Evolutionary conservation across 2,329 filamentous ascomycete species (phyloP), one percentile per base, ranked within the genome.

Genomic region (Exophiala viscosa): DNA sequence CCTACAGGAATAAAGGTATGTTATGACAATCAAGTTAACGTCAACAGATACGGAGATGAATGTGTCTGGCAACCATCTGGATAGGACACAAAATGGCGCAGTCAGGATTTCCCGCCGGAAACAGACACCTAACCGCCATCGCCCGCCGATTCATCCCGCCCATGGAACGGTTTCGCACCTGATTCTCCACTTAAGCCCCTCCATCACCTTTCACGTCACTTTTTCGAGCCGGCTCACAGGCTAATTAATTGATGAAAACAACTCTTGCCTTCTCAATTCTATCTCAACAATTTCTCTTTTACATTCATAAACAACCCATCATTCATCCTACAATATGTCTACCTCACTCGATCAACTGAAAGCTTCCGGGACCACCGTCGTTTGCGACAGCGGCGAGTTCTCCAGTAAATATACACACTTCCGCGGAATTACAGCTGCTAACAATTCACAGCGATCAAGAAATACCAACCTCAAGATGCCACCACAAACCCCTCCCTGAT

Each of bases 391-490:
- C 75, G 93, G 91, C 80, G 86, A 90, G 78, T 89, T 89, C 75
- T 83, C 82, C 68, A 86, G 85, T 88, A 74, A 78, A 85, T 84
- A 28, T 10, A 3, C 11, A 15, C 11, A 8, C 17, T 28, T 9
- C 5, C 15, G 36, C 45, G 7, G n/a, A 55, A 47, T 54, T 45
- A 39, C 17, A 44, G 40, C 38, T 48, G 42, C 54, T 62, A 45
- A 54, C 47, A 36, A 39, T 74, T 75, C 64, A 73, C 77, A 84
- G 91, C 91, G 75, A 99, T 99, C 74, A 91, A 82, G 81, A 96
- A 97, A 82, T 99, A 99, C 86, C 95, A 96, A 85, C 93, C 93
- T 62, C 91, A 99, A 82, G 93, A 99, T 88, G 93, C 93, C 70
- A 99, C 93, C 74, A 99, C 93, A 80, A 99, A 99, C 85, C 93